A percentile compares a stretch with the other conserved stretches of the same genome.
Conservation (phyloP, 192 early-diverging fungal species). For the Coemansia sp. region DNA sequence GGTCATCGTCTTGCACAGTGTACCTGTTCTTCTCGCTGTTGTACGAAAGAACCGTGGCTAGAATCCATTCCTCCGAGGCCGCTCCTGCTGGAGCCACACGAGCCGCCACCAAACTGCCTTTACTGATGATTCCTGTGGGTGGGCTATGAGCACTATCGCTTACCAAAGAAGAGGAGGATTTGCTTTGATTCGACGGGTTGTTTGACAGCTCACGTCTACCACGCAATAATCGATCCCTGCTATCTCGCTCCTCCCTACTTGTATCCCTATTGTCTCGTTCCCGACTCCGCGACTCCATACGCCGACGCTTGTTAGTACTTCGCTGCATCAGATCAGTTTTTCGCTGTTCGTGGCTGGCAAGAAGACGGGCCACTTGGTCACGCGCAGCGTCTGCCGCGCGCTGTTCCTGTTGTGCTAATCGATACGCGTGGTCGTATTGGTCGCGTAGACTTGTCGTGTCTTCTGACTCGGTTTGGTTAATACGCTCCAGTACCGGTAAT, state of each 20-base stretch:
- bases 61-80: conserved; percentile 43
- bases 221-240: conserved; percentile 1
- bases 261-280: background rate
- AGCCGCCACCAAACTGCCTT: conserved; percentile 39
- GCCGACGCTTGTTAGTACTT: background rate
- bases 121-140: conserved; percentile 12
- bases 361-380: conserved; percentile 20
- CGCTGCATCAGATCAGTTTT: background rate
- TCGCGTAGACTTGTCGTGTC: background rate
- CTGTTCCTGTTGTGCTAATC: conserved; percentile 30
- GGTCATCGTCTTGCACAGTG: conserved; percentile 49
- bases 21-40: conserved; percentile 41
- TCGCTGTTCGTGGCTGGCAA: conserved; percentile 20
- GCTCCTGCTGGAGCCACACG: conserved; percentile 24
- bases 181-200: background rate
- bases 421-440: conserved; percentile 1
- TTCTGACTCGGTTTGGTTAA: conserved; percentile 7
- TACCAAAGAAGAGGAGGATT: no score
- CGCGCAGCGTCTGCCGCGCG: conserved; percentile 23
- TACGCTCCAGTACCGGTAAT: conserved; percentile 12
- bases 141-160: no score
- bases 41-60: conserved; percentile 38
- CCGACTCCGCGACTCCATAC: background rate
- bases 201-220: no score
- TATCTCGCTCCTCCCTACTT: background rate